Evolutionary conservation across 108 stramenopile genomes (phyloP), one percentile per base, ranked within the genome.

Genomic region (Cyclotella atomus): DNA sequence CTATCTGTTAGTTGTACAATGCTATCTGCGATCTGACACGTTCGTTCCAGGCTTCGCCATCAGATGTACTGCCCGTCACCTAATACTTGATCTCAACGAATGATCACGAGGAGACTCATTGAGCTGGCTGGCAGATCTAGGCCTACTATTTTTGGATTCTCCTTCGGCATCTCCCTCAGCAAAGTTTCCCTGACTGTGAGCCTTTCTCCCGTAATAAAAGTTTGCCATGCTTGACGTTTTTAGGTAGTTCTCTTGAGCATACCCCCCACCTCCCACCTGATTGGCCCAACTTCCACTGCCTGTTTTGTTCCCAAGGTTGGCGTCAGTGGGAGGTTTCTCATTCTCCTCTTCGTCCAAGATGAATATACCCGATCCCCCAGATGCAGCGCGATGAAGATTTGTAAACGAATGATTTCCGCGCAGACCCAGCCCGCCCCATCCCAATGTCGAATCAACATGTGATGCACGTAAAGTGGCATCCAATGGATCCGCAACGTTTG

Each of bases 201-300:
- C 62, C 35, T 87, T 87, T 15, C 91, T 85, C 12, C 38, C 38
- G 62, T 96, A 96, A 59, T 96, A 96, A 71, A 96, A 96, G 66
- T 86, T 79, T 10, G 95, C 92, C 95, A 96, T 96, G 55, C 68
- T 80, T n/a, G 92, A 86, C 6, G 92, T 91, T 77, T 96, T 96
- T 76, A 92, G 56, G 50, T 93, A 93, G 17, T 61, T 64, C 9
- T 54, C 77, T 41, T 59, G 50, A 41, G 23, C 38, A 68, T 34
- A 35, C 32, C 47, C 64, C n/a, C 68, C 47, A 27, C 47, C 64
- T 16, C 68, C 47, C 27, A 69, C 28, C 70, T 67, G 28, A 19
- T 63, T 68, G 0, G 54, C 49, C 67, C 73, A 75, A 36, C 73
- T 80, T 52, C 65, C 65, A 45, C n/a, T n/a, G n/a, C n/a, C n/a